Conservation (phyloP, 306 rosid species). For the Argentina anserina region DNA sequence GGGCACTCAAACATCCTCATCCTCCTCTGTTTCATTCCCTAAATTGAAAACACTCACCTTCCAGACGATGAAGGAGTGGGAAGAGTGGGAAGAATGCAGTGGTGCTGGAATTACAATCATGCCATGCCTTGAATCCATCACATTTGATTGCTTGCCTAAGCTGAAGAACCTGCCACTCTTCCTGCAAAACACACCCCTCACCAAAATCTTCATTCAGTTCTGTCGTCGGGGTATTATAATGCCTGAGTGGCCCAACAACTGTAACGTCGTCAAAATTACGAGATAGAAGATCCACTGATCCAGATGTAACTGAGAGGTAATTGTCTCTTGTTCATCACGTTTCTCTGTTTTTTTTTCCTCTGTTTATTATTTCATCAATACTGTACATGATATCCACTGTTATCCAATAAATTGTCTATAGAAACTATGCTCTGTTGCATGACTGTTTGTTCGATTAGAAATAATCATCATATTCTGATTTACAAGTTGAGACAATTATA, state of each 20-base stretch:
- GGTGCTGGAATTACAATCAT: background rate
- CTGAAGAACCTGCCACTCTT: slow-evolving; percentile 12
- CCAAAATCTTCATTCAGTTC: rapidly evolving
- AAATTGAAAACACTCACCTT: background rate
- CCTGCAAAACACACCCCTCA: background rate
- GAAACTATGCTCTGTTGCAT: no score
- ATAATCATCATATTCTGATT: no score
- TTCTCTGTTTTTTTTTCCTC: no score
- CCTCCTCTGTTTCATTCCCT: background rate
- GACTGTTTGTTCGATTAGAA: no score
- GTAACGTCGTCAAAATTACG: background rate
- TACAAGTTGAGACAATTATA: no score
- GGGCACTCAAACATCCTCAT: slow-evolving; percentile 3
- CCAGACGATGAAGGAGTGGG: rapidly evolving
- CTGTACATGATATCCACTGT: no score
- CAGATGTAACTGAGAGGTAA: no score
- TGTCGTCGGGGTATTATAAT: background rate
- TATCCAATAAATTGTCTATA: no score
- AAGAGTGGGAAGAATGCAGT: slow-evolving; percentile 1
- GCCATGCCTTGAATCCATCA: background rate
- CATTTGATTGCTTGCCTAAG: background rate
- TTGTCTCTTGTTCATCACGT: no score
- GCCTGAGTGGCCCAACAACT: background rate
- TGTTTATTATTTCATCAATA: no score
- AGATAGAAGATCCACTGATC: no score